Evolutionary conservation across 768 basidiomycete genomes (phyloP).

Genomic region (Agaricus bisporus): DNA sequence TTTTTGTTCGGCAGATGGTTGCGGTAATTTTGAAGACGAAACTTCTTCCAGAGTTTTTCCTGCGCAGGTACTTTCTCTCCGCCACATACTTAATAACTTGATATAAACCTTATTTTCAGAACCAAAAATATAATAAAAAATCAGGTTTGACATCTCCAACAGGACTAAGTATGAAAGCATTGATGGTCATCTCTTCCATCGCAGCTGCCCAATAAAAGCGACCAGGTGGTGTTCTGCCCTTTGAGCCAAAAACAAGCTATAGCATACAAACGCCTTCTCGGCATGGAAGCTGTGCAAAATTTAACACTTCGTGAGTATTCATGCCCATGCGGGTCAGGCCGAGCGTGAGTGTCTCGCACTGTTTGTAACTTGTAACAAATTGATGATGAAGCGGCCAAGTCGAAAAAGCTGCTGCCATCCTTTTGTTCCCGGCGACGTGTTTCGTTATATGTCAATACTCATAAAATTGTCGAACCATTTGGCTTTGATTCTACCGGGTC

Average conservation of each 20-base stretch:
- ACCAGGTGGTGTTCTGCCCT: constrained; percentile 93
- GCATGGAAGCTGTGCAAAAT: constrained; percentile 60
- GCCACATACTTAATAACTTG: neutral
- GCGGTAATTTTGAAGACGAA: constrained; percentile 58
- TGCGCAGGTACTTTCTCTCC: constrained; percentile 51
- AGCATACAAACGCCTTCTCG: constrained; percentile 69
- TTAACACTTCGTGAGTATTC: constrained; percentile 64
- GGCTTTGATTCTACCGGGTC: constrained; percentile 79
- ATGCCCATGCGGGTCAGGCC: constrained; percentile 64
- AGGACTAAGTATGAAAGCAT: neutral
- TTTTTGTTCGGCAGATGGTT: constrained; percentile 33
- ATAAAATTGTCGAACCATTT: constrained; percentile 90
- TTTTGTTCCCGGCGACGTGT: constrained; percentile 56
- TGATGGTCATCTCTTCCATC: neutral
- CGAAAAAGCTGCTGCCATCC: constrained; percentile 37
- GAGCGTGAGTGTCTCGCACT: constrained; percentile 36
- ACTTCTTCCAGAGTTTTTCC: constrained; percentile 76
- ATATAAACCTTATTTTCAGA: constrained; percentile 26
- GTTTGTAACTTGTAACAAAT: neutral
- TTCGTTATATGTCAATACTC: constrained; percentile 75
- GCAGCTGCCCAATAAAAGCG: constrained; percentile 82
- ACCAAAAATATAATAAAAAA: constrained; percentile 74
- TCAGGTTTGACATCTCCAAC: constrained; percentile 36
- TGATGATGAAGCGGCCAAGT: constrained; percentile 20
- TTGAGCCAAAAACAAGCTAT: constrained; percentile 62